Evolutionary conservation across 352 stramenopile genomes (phyloP).

Genomic region (Pythium pyrilobum): DNA sequence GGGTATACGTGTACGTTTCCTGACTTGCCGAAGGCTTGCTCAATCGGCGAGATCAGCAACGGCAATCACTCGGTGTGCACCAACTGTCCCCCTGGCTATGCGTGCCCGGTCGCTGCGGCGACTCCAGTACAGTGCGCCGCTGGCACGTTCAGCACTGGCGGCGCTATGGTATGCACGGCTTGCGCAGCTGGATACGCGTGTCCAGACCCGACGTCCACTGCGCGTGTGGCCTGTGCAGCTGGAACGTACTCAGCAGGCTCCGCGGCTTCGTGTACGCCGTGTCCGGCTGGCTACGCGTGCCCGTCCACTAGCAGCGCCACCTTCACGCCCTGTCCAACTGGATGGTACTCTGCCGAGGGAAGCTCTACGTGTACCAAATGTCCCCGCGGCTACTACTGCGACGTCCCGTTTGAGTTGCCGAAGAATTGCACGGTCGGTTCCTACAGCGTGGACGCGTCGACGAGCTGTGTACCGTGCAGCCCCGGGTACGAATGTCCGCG

Average conservation of each 20-base stretch:
- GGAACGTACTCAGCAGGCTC: slow-evolving; percentile 54
- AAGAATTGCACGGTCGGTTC: slow-evolving; percentile 73
- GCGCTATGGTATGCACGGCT: slow-evolving; percentile 40
- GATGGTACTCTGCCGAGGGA: slow-evolving; percentile 59
- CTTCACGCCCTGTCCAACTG: slow-evolving; percentile 50
- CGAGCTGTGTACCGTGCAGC: slow-evolving; percentile 57
- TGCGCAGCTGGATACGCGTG: slow-evolving; percentile 77
- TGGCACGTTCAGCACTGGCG: slow-evolving; percentile 58
- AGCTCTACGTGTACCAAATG: slow-evolving; percentile 67
- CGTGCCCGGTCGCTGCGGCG: slow-evolving; percentile 37
- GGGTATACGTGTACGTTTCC: slow-evolving; percentile 35
- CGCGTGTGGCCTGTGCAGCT: slow-evolving; percentile 38
- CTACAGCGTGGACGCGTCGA: slow-evolving; percentile 70
- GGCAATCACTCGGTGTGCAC: slow-evolving; percentile 36
- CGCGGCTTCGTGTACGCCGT: slow-evolving; percentile 51
- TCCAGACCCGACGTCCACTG: slow-evolving; percentile 44
- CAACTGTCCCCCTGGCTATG: slow-evolving; percentile 38
- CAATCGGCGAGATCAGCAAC: slow-evolving; percentile 36
- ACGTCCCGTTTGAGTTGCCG: slow-evolving; percentile 47
- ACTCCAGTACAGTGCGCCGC: slow-evolving; percentile 31
- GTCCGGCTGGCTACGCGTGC: slow-evolving; percentile 78
- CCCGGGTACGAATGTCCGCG: slow-evolving; percentile 83
- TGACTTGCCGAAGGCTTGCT: slow-evolving; percentile 25
- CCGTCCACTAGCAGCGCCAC: slow-evolving; percentile 49
- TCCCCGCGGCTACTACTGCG: slow-evolving; percentile 79